Evolutionary conservation across 2,329 filamentous ascomycete genomes (phyloP).

Genomic region (Ophiocordyceps australis): DNA sequence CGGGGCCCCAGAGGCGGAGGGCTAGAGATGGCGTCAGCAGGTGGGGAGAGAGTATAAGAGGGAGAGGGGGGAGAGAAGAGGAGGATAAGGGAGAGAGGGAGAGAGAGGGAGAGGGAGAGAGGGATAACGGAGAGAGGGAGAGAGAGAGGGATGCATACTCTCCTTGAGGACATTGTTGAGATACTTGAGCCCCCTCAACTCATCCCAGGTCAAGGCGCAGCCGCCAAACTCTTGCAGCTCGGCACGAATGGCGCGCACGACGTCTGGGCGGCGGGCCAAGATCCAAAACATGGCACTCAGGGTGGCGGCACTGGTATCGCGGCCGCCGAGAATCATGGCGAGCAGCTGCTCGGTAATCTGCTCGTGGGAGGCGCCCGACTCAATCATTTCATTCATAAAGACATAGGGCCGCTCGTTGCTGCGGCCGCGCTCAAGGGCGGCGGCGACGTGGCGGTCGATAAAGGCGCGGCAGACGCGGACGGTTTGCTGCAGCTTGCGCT

Average conservation of each 20-base stretch:
- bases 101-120: too few relatives aligned
- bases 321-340: slow-evolving; percentile 64
- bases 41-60: too few relatives aligned
- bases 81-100: too few relatives aligned
- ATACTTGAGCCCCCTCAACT: slow-evolving; percentile 81
- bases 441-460: slow-evolving; percentile 60
- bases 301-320: slow-evolving; percentile 72
- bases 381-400: too few relatives aligned
- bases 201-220: slow-evolving; percentile 49
- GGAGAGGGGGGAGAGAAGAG: too few relatives aligned
- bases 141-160: too few relatives aligned
- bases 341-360: slow-evolving; percentile 73
- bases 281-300: slow-evolving; percentile 75
- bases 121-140: too few relatives aligned
- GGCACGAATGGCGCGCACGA: slow-evolving; percentile 47
- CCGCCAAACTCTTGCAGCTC: slow-evolving; percentile 59
- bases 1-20: slow-evolving; percentile 57
- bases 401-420: slow-evolving; percentile 57
- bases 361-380: slow-evolving; percentile 67
- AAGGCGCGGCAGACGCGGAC: slow-evolving; percentile 58
- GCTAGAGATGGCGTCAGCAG: too few relatives aligned
- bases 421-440: slow-evolving; percentile 47
- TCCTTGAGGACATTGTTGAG: slow-evolving; percentile 59
- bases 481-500: slow-evolving; percentile 39
- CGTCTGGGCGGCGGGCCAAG: slow-evolving; percentile 50